Evolutionary conservation across 2,329 filamentous ascomycete species (phyloP).

Genomic region (Curvularia eragrostidis): DNA sequence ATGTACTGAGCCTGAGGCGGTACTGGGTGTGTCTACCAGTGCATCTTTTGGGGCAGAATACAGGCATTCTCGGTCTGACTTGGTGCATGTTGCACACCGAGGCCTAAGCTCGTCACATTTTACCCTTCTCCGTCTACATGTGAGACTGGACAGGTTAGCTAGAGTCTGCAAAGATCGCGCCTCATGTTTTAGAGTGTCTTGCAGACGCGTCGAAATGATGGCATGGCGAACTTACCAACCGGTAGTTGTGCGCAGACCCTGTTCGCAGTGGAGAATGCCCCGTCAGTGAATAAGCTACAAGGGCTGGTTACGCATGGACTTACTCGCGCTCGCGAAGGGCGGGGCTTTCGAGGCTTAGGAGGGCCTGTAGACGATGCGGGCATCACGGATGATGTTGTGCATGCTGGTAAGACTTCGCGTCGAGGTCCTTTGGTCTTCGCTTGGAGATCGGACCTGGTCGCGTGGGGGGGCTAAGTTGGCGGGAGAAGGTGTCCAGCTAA

Average conservation of each 20-base stretch:
- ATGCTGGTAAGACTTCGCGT: conserved; percentile 37
- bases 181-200: neutral
- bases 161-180: neutral
- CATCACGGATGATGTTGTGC: conserved; percentile 34
- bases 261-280: neutral
- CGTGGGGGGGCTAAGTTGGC: conserved; percentile 11
- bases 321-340: conserved; percentile 52
- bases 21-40: conserved; percentile 9
- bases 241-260: conserved; percentile 54
- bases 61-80: conserved; percentile 53
- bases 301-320: neutral
- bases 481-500: conserved; percentile 8
- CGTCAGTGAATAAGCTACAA: conserved; percentile 5
- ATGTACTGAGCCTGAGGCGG: conserved; percentile 20
- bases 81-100: conserved; percentile 54
- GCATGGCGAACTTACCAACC: conserved; percentile 48
- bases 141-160: conserved; percentile 44
- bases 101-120: conserved; percentile 60
- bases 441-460: conserved; percentile 20
- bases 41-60: conserved; percentile 40
- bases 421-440: conserved; percentile 31
- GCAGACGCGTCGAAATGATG: neutral
- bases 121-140: conserved; percentile 57
- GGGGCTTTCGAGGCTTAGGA: conserved; percentile 45
- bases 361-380: conserved; percentile 34